Conservation (phyloP, 2,329 filamentous ascomycete genomes). For the Myrmaecium sp. region DNA sequence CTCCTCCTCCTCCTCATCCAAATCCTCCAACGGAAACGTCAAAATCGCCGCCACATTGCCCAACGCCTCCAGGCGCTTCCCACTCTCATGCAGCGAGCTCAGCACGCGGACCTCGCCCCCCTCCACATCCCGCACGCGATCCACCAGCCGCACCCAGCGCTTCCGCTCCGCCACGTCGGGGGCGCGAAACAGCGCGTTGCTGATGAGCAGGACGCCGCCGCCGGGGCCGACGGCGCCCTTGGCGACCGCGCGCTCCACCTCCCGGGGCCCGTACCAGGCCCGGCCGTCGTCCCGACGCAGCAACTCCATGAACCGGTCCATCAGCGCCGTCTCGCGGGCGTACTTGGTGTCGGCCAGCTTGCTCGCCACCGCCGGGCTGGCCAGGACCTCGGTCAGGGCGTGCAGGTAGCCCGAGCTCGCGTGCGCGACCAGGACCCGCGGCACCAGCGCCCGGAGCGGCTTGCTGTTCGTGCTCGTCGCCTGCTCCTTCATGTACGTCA, state of each 20-base stretch:
- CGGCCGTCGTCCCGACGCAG: constrained; percentile 72
- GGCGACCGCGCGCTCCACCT: constrained; percentile 67
- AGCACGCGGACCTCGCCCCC: constrained; percentile 81
- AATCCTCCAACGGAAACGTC: constrained; percentile 70
- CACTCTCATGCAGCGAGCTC: constrained; percentile 88
- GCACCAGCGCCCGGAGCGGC: constrained; percentile 43
- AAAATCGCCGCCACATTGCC: constrained; percentile 81
- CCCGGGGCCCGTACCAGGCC: constrained; percentile 75
- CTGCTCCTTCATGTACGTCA: constrained; percentile 48
- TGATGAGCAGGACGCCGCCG: constrained; percentile 71
- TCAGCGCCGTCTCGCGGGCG: constrained; percentile 61
- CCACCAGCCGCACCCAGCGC: constrained; percentile 71
- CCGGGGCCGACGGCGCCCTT: constrained; percentile 80
- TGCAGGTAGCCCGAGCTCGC: constrained; percentile 75
- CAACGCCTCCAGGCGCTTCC: constrained; percentile 63
- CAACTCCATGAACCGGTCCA: constrained; percentile 68
- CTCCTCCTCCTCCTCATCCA: constrained; percentile 52
- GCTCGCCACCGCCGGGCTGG: constrained; percentile 58
- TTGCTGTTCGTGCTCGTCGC: constrained; percentile 57
- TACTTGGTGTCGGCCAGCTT: constrained; percentile 80
- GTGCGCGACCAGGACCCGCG: constrained; percentile 58
- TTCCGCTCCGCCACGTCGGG: constrained; percentile 60
- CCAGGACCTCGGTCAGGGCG: constrained; percentile 71
- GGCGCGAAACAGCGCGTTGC: constrained; percentile 72
- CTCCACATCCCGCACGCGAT: constrained; percentile 62